Conservation (phyloP, 257 asterid genomes). For the Misopates orontium region DNA sequence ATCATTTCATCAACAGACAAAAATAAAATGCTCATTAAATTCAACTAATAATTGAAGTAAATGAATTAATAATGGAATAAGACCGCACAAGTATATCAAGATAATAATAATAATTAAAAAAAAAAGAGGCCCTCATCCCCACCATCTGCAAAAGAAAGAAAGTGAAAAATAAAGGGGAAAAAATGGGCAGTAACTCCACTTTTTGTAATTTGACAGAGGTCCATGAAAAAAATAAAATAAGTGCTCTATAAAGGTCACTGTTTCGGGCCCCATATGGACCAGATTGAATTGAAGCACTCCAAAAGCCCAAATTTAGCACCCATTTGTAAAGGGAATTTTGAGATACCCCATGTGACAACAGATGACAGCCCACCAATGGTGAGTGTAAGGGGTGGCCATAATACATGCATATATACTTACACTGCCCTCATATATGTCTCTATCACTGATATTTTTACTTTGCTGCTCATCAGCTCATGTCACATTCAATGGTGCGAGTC, state of each 20-base stretch:
- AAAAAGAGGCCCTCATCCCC: neutral
- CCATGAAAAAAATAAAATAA: constrained; percentile 6
- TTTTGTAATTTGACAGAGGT: constrained; percentile 1
- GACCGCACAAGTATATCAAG: neutral
- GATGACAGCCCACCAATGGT: constrained; percentile 8
- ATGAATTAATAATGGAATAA: neutral
- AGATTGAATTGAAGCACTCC: constrained; percentile 17
- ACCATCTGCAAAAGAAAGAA: constrained; percentile 11
- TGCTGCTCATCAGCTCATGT: constrained; percentile 16
- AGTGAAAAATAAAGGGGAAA: constrained; percentile 1
- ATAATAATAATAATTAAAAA: too few species aligned
- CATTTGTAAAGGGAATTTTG: constrained; percentile 11
- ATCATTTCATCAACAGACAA: too few species aligned
- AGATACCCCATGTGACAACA: neutral
- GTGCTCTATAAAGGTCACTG: constrained; percentile 13
- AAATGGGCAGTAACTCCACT: neutral
- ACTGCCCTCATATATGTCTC: neutral
- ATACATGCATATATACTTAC: too few species aligned
- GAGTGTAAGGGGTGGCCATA: neutral
- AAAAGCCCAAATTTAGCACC: constrained; percentile 29
- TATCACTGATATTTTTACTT: neutral
- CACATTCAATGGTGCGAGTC: constrained; percentile 21
- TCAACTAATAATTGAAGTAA: neutral
- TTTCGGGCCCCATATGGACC: constrained; percentile 24
- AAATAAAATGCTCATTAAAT: too few species aligned